Evolutionary conservation across 2,329 filamentous ascomycete species (phyloP), one percentile per base, ranked within the genome.

Genomic region (Xylariaceae sp.): DNA sequence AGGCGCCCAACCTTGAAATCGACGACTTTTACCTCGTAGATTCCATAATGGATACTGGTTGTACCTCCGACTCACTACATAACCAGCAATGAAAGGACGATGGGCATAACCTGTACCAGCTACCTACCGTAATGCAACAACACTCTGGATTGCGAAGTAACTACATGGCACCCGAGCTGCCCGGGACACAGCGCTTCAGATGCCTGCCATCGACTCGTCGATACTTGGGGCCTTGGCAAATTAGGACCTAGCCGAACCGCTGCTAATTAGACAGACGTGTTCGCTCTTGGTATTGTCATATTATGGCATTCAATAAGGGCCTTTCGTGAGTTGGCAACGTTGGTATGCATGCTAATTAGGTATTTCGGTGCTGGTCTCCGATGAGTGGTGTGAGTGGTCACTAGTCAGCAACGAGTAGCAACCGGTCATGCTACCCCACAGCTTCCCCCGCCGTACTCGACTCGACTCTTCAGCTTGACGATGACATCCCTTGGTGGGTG

Each of bases 1-100:
- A 34, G 45, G 45, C 34, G 40, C 35, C 45, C 19, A 53, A 53
- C 46, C 50, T 54, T 50, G 29, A 37, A 40, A 3, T 48, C 34
- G 30, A 26, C 41, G 19, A 54, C 29, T n/a, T 6, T n/a, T 37
- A 31, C n/a, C 19, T 19, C 19, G 19, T 19, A 19, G 19, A 19
- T 19, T 19, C 19, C 19, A 19, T 19, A 19, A 19, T 19, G 19
- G 19, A 19, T 19, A 1, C 19, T 19, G 19, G 19, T 19, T 37
- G 35, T 6, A 37, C 35, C 8, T 11, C 8, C 12, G 35, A 19
- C 8, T 11, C 35, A 11, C 35, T 37, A 37, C 12, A 37, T 6
- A 7, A 7, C 32, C 8, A 34, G 5, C 32, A 34, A 34, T 37
- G 35, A 37, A 7, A 37, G 35, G 35, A 11, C 8, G 35, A 7